Evolutionary conservation across 331 rosid genomes (phyloP), one percentile per base, ranked within the genome.

Genomic region (Dryas integrifolia): DNA sequence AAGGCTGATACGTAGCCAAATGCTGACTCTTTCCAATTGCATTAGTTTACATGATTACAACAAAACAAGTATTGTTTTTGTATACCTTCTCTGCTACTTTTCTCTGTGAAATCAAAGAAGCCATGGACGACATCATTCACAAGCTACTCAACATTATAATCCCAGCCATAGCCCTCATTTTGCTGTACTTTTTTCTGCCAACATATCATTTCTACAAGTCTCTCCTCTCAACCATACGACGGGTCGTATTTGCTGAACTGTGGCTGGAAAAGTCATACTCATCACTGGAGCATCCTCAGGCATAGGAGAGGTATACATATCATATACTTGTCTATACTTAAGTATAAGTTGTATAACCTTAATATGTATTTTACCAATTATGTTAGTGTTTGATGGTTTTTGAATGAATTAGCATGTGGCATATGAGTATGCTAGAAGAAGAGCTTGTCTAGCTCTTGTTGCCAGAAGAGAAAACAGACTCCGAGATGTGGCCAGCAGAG

Each of bases 251-350:
- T 26, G 52, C 38, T 9, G 86, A 88, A 71, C 81, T 18, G 83
- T 87, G 21, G 80, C 81, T 15, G 85, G 89, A 59, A 83, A 85
- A 83, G 88, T 87, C 47, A 21, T 83, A 26, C 81, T 83, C 9
- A 85, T 85, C 58, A 65, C 82, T 0, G 86, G 85, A 35, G 86
- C 82, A 1, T 85, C 86, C 69, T 85, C 86, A 0, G 77, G 88
- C 76, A 83, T 75, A 16, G 88, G 88, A 72, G 82, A 88, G 86
- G 88, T 83, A 53, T 15, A 50, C 48, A 26, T 9, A 30, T 30
- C 35, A 30, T 30, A 30, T 1, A 30, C 35, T 30, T 21, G 24
- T 21, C 24, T 21, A 21, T 21, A 21, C 24, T 21, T 21, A 21
- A 21, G 35, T 30, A 30, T 30, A 30, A 30, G 35, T 1, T 30